phyloP scores from a whole-genome alignment of 208 protist species.

The Leishmania amazonensis region DNA sequence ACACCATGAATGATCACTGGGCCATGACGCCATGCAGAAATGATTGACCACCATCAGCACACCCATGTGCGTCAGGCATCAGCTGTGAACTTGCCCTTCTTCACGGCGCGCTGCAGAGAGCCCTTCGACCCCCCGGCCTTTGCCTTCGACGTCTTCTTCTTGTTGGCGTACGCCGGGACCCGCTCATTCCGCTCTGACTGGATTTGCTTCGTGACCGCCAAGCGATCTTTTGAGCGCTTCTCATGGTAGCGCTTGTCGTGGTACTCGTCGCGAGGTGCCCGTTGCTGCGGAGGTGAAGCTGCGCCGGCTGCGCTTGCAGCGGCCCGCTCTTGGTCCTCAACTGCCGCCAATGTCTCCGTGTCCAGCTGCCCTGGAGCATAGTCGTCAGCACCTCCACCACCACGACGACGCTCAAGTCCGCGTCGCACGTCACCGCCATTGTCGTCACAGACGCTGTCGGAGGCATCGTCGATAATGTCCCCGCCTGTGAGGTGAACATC shows the following conservation, averaged over 20 bases:
- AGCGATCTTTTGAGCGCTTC: slow-evolving; percentile 49
- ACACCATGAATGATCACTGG: neutral
- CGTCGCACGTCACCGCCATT: neutral
- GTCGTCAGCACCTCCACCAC: neutral
- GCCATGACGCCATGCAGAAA: neutral
- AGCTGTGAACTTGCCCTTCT: slow-evolving; percentile 11
- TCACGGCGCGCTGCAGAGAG: slow-evolving; percentile 22
- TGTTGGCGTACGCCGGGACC: slow-evolving; percentile 61
- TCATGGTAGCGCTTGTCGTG: slow-evolving; percentile 78
- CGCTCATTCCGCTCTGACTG: slow-evolving; percentile 28
- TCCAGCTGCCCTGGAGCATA: neutral
- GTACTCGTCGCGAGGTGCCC: slow-evolving; percentile 59
- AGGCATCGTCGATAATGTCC: slow-evolving; percentile 38
- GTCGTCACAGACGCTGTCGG: slow-evolving; percentile 14
- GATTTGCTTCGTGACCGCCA: slow-evolving; percentile 46
- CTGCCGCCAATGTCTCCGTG: neutral
- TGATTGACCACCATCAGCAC: no score
- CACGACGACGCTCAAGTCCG: slow-evolving; percentile 6
- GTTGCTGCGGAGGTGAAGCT: neutral
- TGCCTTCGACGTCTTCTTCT: slow-evolving; percentile 62
- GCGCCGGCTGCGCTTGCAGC: neutral
- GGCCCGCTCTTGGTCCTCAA: neutral
- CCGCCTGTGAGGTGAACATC: slow-evolving; percentile 36
- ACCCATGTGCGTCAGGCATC: slow-evolving; percentile 9
- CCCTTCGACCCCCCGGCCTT: slow-evolving; percentile 22